Evolutionary conservation across 495 filamentous ascomycete species (phyloP), one percentile per base, ranked within the genome.

Genomic region (Aspergillus biplanus): DNA sequence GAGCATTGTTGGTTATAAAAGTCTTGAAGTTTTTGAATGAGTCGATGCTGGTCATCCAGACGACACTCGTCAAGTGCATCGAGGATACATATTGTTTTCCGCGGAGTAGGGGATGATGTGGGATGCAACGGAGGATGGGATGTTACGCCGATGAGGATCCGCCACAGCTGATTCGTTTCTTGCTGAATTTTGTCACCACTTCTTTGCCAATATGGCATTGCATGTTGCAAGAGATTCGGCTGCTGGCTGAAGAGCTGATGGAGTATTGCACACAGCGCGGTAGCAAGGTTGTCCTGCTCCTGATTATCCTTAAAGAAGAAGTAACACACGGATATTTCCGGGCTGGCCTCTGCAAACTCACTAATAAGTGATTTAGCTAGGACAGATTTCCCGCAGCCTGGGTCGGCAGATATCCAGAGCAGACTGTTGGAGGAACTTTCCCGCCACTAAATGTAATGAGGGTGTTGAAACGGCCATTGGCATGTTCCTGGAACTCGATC

Each of bases 301-400:
- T 75, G 66, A 16, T 73, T 68, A 15, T 81, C 78, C 52, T 79
- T 78, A 65, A 80, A 82, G 53, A 82, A 83, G 56, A 83, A 82
- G 64, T 79, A 80, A 59, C 74, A 81, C 12, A 78, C 49, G 18
- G 64, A 31, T 2, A 27, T 2, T 2, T 27, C 13, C 13, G 7
- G 37, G 44, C 21, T 15, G 1, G 55, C 37, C 16, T 4, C 34
- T 16, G 63, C 48, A 7, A 73, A 60, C 56, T 65, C 49, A 21
- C 69, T 34, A 34, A 78, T 65, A 5, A 81, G 67, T 15, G 67
- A 74, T 61, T 67, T 65, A 1, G 74, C 56, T 7, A 82, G 61
- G 4, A 83, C 78, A 57, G 79, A 78, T 59, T 83, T 83, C 3
- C 79, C 76, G 63, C 74, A 81, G 33, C 78, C 78, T 39, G 74